Evolutionary conservation across 2,329 filamentous ascomycete species (phyloP).

Genomic region (Thielaviopsis punctulata): DNA sequence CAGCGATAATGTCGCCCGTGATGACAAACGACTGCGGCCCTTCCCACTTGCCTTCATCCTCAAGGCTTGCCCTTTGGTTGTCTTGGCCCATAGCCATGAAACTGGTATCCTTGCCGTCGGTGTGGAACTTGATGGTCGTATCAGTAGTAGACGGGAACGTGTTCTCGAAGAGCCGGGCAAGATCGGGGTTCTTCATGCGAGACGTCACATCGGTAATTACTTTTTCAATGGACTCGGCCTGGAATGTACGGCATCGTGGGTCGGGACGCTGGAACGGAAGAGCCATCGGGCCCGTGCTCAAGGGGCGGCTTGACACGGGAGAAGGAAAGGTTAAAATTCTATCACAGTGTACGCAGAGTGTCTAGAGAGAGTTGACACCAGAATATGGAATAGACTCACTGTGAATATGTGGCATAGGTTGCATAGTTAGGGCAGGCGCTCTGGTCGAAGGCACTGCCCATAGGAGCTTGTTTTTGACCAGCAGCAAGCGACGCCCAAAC

Average conservation of each 20-base stretch:
- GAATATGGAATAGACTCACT: too few species aligned
- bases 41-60: conserved; percentile 51
- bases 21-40: conserved; percentile 86
- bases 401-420: conserved; percentile 22
- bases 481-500: conserved; percentile 2
- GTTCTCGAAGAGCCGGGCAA: conserved; percentile 88
- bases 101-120: conserved; percentile 32
- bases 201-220: conserved; percentile 70
- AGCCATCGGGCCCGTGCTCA: conserved; percentile 59
- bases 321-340: too few species aligned
- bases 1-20: conserved; percentile 80
- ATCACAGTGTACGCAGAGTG: too few species aligned
- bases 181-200: conserved; percentile 66
- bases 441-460: conserved; percentile 12
- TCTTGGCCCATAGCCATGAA: conserved; percentile 19
- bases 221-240: conserved; percentile 69
- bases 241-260: conserved; percentile 71
- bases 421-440: conserved; percentile 26
- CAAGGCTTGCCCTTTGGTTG: conserved; percentile 20
- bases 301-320: conserved; percentile 42
- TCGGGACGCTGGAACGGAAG: conserved; percentile 79
- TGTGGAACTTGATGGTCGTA: conserved; percentile 79
- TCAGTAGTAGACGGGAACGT: conserved; percentile 84
- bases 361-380: not conserved
- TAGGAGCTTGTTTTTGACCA: not conserved